Conservation (phyloP, 371 early-diverging fungal species). For the Mucor ambiguus region DNA sequence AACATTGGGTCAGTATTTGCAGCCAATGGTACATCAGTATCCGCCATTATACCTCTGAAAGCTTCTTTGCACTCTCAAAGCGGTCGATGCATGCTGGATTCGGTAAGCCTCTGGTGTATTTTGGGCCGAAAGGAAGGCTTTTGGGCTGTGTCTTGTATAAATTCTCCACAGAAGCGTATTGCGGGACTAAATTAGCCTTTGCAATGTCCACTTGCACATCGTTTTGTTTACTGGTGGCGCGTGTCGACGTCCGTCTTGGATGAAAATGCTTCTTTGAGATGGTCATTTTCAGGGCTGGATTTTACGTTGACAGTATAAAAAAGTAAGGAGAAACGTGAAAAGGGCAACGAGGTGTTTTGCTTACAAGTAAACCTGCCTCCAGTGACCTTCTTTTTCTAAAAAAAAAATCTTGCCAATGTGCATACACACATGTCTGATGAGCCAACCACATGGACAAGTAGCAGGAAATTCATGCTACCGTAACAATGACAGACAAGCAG, state of each 20-base stretch:
- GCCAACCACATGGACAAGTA: neutral
- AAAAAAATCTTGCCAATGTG: neutral
- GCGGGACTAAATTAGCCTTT: constrained; percentile 7
- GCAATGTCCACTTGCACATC: constrained; percentile 6
- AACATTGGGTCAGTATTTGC: neutral
- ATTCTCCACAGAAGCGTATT: constrained; percentile 12
- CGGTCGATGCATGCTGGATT: constrained; percentile 7
- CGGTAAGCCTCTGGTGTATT: constrained; percentile 20
- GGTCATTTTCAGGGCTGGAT: constrained; percentile 3
- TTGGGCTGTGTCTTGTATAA: constrained; percentile 2
- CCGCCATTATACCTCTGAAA: constrained; percentile 2
- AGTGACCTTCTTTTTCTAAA: constrained; percentile 8
- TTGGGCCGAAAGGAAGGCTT: neutral
- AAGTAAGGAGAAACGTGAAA: neutral
- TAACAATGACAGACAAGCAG: no score
- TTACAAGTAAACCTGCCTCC: neutral
- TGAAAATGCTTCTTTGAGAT: constrained; percentile 14
- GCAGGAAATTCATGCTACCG: no score
- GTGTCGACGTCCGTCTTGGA: constrained; percentile 12
- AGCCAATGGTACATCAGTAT: neutral
- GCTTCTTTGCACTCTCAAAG: constrained; percentile 17
- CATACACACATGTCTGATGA: neutral
- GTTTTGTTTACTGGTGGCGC: constrained; percentile 5
- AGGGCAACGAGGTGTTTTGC: neutral
- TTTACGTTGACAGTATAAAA: neutral